A percentile compares a stretch with the other conserved stretches of the same genome.
phyloP scores from a whole-genome alignment of 2,329 filamentous ascomycete species.

The Beauveria sp. region DNA sequence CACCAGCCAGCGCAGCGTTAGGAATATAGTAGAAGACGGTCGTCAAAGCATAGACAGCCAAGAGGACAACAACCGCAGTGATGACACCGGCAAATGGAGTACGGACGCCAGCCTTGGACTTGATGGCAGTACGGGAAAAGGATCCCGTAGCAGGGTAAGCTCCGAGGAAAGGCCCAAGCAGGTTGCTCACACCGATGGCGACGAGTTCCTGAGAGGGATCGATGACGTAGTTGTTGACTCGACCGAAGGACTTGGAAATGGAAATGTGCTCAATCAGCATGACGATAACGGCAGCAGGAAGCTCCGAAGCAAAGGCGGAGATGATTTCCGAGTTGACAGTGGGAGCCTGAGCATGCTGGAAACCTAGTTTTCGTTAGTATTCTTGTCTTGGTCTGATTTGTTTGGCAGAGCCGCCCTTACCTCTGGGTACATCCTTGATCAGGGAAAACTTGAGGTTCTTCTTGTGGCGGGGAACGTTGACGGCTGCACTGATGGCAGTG shows the following conservation, averaged over 20 bases:
- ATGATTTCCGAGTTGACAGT: constrained; percentile 59
- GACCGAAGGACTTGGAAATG: constrained; percentile 92
- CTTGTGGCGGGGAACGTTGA: constrained; percentile 49
- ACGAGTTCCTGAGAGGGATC: constrained; percentile 94
- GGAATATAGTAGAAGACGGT: constrained; percentile 93
- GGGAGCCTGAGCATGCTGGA: constrained; percentile 71
- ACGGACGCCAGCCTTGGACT: constrained; percentile 90
- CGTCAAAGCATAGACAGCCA: constrained; percentile 84
- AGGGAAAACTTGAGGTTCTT: constrained; percentile 54
- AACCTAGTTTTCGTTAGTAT: constrained; percentile 43
- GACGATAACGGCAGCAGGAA: constrained; percentile 88
- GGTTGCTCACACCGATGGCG: constrained; percentile 83
- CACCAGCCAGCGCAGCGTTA: constrained; percentile 67
- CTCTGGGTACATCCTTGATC: constrained; percentile 61
- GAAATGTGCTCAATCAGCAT: constrained; percentile 94
- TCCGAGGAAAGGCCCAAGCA: constrained; percentile 85
- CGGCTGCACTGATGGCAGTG: constrained; percentile 66
- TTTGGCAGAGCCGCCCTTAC: constrained; percentile 26
- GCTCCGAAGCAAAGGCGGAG: constrained; percentile 57
- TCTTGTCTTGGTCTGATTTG: background rate
- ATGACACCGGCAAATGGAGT: constrained; percentile 87
- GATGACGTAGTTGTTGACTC: constrained; percentile 93
- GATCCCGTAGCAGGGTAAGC: constrained; percentile 91
- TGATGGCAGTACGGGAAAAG: constrained; percentile 93
- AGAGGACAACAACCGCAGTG: constrained; percentile 74